phyloP scores from a whole-genome alignment of 345 rosid species.

The Barbarea vulgaris region DNA sequence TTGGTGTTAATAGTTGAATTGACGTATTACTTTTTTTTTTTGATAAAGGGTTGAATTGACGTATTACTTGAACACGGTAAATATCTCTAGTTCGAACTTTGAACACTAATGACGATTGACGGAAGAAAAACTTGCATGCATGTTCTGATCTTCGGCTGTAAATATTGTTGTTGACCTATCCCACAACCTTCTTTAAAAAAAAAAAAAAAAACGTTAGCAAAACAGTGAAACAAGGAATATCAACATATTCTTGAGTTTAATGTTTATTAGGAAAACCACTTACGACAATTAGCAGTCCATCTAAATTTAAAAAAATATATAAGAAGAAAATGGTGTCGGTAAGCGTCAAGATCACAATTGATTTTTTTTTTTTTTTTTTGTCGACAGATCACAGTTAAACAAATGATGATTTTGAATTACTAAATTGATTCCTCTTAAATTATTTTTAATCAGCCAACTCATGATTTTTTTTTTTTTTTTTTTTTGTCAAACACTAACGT shows the following conservation, averaged over 20 bases:
- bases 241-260: not conserved
- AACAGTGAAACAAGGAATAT: not conserved
- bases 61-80: not conserved
- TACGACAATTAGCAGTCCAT: constrained; percentile 15
- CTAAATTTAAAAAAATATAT: not conserved
- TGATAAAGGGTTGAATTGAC: too few relatives aligned
- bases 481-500: constrained; percentile 26
- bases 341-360: constrained; percentile 29
- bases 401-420: constrained; percentile 21
- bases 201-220: too few relatives aligned
- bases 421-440: not conserved
- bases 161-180: too few relatives aligned
- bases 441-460: constrained; percentile 20
- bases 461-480: constrained; percentile 14
- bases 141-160: too few relatives aligned
- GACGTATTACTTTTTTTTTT: too few relatives aligned
- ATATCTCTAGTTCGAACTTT: not conserved
- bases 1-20: not conserved
- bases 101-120: too few relatives aligned
- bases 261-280: not conserved
- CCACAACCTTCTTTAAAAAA: too few relatives aligned
- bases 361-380: too few relatives aligned
- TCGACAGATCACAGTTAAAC: constrained; percentile 16
- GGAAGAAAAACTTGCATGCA: too few relatives aligned
- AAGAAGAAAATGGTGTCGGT: constrained; percentile 6